Percentiles rank a stretch among this genome's conserved stretches.
phyloP scores from a whole-genome alignment of 2,329 filamentous ascomycete genomes.

The Drechslera avenae region DNA sequence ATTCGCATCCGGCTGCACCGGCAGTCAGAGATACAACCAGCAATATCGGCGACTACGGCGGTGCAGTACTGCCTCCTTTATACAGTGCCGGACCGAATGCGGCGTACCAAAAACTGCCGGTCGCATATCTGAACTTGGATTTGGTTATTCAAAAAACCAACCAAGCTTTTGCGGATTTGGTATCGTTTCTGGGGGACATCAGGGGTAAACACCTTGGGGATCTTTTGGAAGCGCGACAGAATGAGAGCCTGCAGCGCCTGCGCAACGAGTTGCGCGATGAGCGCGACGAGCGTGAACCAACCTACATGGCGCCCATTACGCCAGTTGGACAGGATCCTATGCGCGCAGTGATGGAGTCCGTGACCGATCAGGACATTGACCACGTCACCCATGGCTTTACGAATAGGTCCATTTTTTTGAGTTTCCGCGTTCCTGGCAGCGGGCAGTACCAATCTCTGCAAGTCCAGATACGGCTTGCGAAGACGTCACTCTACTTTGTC shows the following conservation, averaged over 20 bases:
- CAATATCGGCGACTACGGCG: conserved; percentile 23
- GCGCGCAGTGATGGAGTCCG: conserved; percentile 46
- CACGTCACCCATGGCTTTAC: conserved; percentile 52
- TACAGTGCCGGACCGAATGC: conserved; percentile 33
- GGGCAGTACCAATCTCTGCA: conserved; percentile 44
- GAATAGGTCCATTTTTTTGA: conserved; percentile 49
- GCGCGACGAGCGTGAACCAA: conserved; percentile 54
- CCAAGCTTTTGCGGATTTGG: conserved; percentile 51
- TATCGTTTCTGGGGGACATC: conserved; percentile 47
- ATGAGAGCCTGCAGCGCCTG: conserved; percentile 51
- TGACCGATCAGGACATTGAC: conserved; percentile 52
- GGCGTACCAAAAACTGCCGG: conserved; percentile 37
- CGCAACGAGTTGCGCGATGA: conserved; percentile 55
- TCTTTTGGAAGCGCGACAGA: conserved; percentile 50
- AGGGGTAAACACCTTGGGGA: conserved; percentile 51
- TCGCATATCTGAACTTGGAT: conserved; percentile 55
- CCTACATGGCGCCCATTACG: conserved; percentile 58
- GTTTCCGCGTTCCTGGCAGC: conserved; percentile 43
- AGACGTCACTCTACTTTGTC: conserved; percentile 54
- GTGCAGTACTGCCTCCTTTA: conserved; percentile 20
- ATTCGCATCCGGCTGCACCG: conserved; percentile 19
- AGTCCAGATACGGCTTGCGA: conserved; percentile 48
- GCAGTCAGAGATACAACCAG: conserved; percentile 21
- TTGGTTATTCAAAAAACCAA: conserved; percentile 55
- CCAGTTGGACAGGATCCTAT: conserved; percentile 52